A percentile compares a stretch with the other conserved stretches of the same genome.
Evolutionary conservation across 768 basidiomycete genomes (phyloP).

Genomic region (Baorangia bicolor): DNA sequence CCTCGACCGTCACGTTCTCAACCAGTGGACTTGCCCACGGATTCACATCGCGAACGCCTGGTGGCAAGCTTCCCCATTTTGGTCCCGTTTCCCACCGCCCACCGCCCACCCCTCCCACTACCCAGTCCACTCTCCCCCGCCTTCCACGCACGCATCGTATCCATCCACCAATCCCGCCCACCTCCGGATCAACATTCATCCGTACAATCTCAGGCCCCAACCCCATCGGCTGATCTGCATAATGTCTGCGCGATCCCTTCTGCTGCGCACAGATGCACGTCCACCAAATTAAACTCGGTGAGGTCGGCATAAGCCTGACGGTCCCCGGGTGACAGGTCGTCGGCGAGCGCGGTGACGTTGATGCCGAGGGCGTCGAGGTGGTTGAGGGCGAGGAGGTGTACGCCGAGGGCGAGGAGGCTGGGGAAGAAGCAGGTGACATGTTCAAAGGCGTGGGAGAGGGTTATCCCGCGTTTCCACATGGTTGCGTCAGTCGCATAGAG

Average conservation of each 20-base stretch:
- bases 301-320: constrained; percentile 38
- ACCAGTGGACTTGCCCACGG: constrained; percentile 20
- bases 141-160: constrained; percentile 47
- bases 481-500: constrained; percentile 61
- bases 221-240: constrained; percentile 68
- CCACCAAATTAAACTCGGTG: constrained; percentile 46
- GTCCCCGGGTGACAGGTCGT: constrained; percentile 19
- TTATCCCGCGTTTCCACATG: constrained; percentile 20
- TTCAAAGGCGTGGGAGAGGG: constrained; percentile 53
- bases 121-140: not conserved
- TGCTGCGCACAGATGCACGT: constrained; percentile 73
- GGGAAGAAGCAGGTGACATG: constrained; percentile 80
- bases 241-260: constrained; percentile 76
- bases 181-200: constrained; percentile 14
- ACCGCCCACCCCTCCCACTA: constrained; percentile 13
- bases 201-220: constrained; percentile 56
- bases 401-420: constrained; percentile 72
- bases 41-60: constrained; percentile 45
- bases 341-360: constrained; percentile 37
- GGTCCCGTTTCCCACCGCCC: not conserved
- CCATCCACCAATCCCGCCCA: constrained; percentile 23
- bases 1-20: constrained; percentile 8
- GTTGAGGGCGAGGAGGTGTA: constrained; percentile 57
- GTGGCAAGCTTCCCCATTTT: constrained; percentile 43
- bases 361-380: constrained; percentile 48